Conservation (phyloP, 2,329 filamentous ascomycete species). For the Daldinia eschscholtzii region DNA sequence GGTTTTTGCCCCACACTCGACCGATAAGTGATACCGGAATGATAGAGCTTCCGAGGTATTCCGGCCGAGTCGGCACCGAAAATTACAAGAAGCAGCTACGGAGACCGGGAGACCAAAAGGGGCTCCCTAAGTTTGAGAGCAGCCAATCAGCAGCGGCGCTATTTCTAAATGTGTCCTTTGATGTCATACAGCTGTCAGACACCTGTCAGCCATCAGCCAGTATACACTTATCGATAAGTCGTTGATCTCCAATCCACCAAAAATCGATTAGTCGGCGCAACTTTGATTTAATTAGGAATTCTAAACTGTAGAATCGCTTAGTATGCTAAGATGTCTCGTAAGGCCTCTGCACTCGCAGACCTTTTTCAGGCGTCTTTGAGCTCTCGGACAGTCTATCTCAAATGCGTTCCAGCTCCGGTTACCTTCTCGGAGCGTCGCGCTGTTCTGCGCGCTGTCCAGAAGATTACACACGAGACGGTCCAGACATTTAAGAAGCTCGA, state of each 20-base stretch:
- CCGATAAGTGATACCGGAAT: background rate
- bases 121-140: too few relatives aligned
- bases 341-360: constrained; percentile 47
- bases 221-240: constrained; percentile 23
- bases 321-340: constrained; percentile 36
- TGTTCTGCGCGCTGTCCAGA: constrained; percentile 64
- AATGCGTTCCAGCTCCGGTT: constrained; percentile 64
- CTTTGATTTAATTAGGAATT: background rate
- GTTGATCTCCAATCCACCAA: background rate
- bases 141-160: too few relatives aligned
- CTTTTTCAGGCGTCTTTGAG: constrained; percentile 48
- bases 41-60: background rate
- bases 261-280: background rate
- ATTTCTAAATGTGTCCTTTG: background rate
- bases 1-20: background rate
- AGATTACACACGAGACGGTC: constrained; percentile 52
- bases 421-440: constrained; percentile 68
- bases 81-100: background rate
- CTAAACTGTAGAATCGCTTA: background rate
- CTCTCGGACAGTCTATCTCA: constrained; percentile 60
- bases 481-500: constrained; percentile 66
- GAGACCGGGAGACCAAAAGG: too few relatives aligned
- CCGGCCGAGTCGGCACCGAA: background rate
- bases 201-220: background rate
- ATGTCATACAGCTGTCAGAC: background rate